Percentiles rank a stretch among this genome's conserved stretches.
Conservation (phyloP, 148 eudicot genomes). For the Beta vulgaris region DNA sequence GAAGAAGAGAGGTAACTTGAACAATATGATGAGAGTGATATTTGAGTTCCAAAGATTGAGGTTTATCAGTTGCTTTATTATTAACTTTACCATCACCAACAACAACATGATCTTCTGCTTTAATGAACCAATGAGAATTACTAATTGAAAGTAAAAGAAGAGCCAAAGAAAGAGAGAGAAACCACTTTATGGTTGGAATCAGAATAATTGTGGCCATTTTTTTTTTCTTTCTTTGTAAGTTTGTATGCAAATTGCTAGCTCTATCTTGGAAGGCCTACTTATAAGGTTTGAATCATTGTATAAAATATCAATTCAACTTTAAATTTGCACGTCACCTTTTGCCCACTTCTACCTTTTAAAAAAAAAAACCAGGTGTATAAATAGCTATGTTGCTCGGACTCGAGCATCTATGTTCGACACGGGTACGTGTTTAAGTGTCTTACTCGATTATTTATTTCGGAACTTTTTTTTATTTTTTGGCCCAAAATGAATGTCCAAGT, state of each 20-base stretch:
- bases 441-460: too few relatives aligned
- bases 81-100: neutral
- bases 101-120: neutral
- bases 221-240: neutral
- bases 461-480: too few relatives aligned
- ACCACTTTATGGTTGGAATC: neutral
- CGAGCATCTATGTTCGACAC: too few relatives aligned
- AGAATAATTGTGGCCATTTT: conserved; percentile 10
- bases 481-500: too few relatives aligned
- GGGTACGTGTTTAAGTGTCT: too few relatives aligned
- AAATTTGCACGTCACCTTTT: conserved; percentile 27
- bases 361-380: too few relatives aligned
- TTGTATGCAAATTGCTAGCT: conserved; percentile 20
- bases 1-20: conserved; percentile 13
- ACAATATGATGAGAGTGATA: neutral
- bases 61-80: neutral
- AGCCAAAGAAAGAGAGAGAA: neutral
- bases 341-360: conserved; percentile 13
- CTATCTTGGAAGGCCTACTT: conserved; percentile 19
- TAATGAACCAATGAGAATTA: conserved; percentile 5
- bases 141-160: neutral
- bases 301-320: conserved; percentile 6
- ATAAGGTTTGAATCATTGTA: conserved; percentile 12
- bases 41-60: too few relatives aligned
- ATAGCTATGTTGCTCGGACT: too few relatives aligned